phyloP scores from a whole-genome alignment of 192 early-diverging fungal genomes.

The Backusella luteola region DNA sequence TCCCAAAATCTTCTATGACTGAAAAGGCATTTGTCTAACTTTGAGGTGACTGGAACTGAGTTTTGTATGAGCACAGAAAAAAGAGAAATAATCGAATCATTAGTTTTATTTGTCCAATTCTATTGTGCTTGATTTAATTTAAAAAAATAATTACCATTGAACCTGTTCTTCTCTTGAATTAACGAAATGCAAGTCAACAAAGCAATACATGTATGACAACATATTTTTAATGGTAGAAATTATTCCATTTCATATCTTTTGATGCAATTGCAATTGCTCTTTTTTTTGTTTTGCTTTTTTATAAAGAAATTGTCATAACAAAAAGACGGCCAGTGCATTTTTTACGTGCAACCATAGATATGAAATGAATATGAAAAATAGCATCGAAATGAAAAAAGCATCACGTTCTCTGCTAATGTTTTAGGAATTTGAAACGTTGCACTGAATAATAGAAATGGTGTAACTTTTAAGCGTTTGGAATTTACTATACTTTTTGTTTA shows the following conservation, averaged over 20 bases:
- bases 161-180: neutral
- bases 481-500: neutral
- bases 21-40: neutral
- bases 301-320: neutral
- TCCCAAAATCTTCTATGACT: neutral
- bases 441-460: neutral
- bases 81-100: neutral
- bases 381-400: neutral
- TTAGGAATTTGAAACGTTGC: neutral
- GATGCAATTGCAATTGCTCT: neutral
- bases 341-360: neutral
- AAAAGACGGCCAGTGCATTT: neutral
- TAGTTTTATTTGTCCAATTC: neutral
- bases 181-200: neutral
- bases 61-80: neutral
- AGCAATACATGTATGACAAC: neutral
- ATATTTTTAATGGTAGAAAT: neutral
- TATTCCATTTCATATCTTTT: neutral
- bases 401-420: neutral
- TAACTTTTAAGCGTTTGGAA: neutral
- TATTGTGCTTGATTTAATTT: neutral
- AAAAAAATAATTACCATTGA: neutral
- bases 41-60: neutral
- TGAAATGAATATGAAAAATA: neutral
- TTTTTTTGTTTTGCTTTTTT: neutral